These are phyloP conservation scores for Coprinopsis sp. DNA, from an alignment of 768 basidiomycete species.

Conservation along the genomic window DNA sequence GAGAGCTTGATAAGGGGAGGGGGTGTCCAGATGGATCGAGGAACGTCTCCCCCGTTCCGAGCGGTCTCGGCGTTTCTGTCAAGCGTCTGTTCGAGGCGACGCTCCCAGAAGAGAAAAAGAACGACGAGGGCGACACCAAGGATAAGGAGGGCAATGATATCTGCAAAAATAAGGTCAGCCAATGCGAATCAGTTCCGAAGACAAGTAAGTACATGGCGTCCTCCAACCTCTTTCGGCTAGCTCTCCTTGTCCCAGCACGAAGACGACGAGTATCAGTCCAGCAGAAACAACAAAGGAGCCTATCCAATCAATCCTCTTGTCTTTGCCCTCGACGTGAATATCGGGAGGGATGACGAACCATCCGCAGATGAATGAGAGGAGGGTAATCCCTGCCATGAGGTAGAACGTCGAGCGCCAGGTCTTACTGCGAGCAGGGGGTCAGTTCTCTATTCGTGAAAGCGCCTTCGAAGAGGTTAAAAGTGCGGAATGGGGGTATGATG, in stretches of 20 bases:
- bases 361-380: conserved; percentile 48
- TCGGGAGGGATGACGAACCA: conserved; percentile 62
- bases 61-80: no score
- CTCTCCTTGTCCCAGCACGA: conserved; percentile 66
- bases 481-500: no score
- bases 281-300: conserved; percentile 61
- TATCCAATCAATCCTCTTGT: conserved; percentile 67
- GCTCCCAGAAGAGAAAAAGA: conserved; percentile 64
- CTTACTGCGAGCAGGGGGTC: no score
- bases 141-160: conserved; percentile 69
- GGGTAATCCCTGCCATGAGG: conserved; percentile 53
- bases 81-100: conserved; percentile 51
- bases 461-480: no score
- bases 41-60: conserved; percentile 18
- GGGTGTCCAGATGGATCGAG: conserved; percentile 30
- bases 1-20: conserved; percentile 64
- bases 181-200: no score
- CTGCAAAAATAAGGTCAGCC: conserved; percentile 24
- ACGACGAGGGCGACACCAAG: conserved; percentile 54
- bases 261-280: conserved; percentile 67
- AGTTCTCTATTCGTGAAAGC: background rate
- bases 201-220: conserved; percentile 30
- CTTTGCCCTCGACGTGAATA: conserved; percentile 32
- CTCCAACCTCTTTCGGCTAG: conserved; percentile 58
- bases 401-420: conserved; percentile 69